Evolutionary conservation across 2,329 filamentous ascomycete species (phyloP), one percentile per base, ranked within the genome.

Genomic region (Paraconiothyrium brasiliense): DNA sequence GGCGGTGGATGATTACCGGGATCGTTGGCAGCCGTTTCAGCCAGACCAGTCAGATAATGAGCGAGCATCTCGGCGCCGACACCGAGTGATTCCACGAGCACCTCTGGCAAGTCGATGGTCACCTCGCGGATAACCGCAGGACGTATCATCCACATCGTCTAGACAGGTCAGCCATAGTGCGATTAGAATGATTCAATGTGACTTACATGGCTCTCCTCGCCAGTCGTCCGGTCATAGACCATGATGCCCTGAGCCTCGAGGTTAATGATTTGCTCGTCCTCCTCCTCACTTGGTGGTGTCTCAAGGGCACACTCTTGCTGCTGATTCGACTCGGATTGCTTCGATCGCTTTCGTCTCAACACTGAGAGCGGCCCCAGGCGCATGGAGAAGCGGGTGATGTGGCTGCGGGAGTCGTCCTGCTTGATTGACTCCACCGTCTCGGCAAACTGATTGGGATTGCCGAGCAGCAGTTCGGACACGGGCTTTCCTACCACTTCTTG

Each of bases 111-210:
- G 76, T 98, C 95, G 70, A 99, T 98, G 66, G 96, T 96, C 74
- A 99, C 92, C 82, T 98, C 94, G 67, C 93, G 88, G 6, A 94
- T 86, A 44, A 93, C 90, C 80, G 93, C 97, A 2, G 94, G 95
- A 67, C 95, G 92, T 69, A 99, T 88, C 93, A 99, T 99, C 95
- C 95, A 99, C 96, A 99, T 99, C 20, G 93, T 97, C 92, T 97
- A 71, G 55, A 62, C 58, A 30, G n/a, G 60, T 78, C 67, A 79
- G 67, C 60, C 62, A 47, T 24, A 43, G 9, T n/a, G 8, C 7
- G 20, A 13, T 10, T 27, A 10, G 30, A 16, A 2, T 4, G 9
- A 22, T 7, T 14, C 8, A 44, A 10, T 46, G 55, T 59, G 58
- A 86, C 92, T 84, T 86, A 96, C 93, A 84, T 98, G 94, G 73